Evolutionary conservation across 495 filamentous ascomycete genomes (phyloP).

Genomic region (Neurospora africana): DNA sequence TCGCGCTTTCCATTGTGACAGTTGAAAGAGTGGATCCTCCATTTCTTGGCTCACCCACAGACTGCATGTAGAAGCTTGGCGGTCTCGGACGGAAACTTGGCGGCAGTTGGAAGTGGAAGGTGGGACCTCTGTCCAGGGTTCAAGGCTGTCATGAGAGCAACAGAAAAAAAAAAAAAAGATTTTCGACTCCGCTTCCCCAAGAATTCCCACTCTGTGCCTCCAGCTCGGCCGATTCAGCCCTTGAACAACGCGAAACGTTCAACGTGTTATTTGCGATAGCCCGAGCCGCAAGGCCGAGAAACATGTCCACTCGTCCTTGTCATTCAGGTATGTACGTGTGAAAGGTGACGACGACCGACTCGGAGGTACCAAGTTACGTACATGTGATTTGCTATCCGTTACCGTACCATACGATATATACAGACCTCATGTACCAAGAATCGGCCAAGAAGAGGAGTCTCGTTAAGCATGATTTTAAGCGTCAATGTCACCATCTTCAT

Average conservation of each 20-base stretch:
- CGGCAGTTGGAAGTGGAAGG: background rate
- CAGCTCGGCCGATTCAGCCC: background rate
- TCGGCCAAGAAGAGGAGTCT: constrained; percentile 8
- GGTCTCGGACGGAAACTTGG: background rate
- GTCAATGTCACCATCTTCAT: constrained; percentile 14
- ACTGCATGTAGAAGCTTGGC: background rate
- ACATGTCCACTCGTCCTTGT: background rate
- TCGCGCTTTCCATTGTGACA: background rate
- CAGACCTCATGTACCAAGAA: background rate
- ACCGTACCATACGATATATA: background rate
- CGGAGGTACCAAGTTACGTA: background rate
- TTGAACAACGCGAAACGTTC: background rate
- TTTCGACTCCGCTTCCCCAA: background rate
- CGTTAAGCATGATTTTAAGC: constrained; percentile 43
- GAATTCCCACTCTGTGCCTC: background rate
- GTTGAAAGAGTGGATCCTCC: background rate
- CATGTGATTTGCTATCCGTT: background rate
- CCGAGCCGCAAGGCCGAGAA: background rate
- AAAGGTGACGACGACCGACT: background rate
- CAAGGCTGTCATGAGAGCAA: background rate
- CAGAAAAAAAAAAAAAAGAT: background rate
- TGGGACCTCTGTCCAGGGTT: background rate
- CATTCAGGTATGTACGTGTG: background rate
- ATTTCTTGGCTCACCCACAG: background rate
- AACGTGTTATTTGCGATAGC: background rate